Conservation (phyloP, 2,329 filamentous ascomycete species). For the Apiospora sp. region DNA sequence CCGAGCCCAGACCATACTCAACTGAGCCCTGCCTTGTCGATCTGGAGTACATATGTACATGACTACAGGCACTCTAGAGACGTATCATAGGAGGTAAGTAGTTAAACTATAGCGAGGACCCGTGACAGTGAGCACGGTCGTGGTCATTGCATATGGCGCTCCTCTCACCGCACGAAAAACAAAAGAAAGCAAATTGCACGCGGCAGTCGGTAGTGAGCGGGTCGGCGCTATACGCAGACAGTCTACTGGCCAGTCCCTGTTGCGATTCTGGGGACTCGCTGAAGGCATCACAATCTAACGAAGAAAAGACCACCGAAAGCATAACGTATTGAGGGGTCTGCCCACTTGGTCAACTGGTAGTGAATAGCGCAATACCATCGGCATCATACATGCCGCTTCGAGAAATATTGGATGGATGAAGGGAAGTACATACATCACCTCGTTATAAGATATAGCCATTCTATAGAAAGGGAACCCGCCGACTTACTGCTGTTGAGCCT, state of each 20-base stretch:
- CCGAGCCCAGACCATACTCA: background rate
- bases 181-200: background rate
- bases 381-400: background rate
- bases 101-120: background rate
- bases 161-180: background rate
- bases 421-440: background rate
- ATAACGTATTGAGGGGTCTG: background rate
- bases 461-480: background rate
- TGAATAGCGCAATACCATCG: background rate
- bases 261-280: background rate
- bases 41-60: background rate
- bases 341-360: background rate
- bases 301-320: background rate
- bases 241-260: slow-evolving; percentile 4
- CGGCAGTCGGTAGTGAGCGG: slow-evolving; percentile 15
- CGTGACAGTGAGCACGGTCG: background rate
- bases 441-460: background rate
- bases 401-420: background rate
- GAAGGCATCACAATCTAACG: slow-evolving; percentile 2
- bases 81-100: background rate
- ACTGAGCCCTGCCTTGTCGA: background rate
- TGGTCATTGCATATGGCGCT: background rate
- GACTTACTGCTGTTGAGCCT: background rate
- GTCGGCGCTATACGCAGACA: slow-evolving; percentile 10
- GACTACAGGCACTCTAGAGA: background rate